A percentile compares a stretch with the other conserved stretches of the same genome.
Conservation (phyloP, 805 yeast species). For the Priceomyces carsonii region DNA sequence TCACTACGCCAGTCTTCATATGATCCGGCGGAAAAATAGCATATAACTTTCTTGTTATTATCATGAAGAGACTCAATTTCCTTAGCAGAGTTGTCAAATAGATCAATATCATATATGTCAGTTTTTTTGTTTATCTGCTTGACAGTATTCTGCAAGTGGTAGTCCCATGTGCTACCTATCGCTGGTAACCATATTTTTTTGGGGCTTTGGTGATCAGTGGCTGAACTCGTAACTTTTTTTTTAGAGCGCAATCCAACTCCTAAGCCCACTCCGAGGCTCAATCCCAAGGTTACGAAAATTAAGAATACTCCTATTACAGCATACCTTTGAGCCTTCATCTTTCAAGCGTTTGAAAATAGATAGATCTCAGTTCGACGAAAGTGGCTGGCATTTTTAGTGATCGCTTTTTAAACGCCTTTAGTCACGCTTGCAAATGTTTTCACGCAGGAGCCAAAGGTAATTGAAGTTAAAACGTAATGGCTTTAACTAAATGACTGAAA, state of each 20-base stretch:
- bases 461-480: too few relatives aligned
- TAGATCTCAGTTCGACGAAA: too few relatives aligned
- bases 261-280: conserved; percentile 4
- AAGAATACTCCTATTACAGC: too few relatives aligned
- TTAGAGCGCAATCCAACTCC: conserved; percentile 3
- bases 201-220: background rate
- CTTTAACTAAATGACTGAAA: too few relatives aligned
- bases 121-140: conserved; percentile 9
- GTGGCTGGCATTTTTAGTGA: too few relatives aligned
- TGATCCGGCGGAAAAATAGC: conserved; percentile 31
- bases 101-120: conserved; percentile 23
- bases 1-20: conserved; percentile 30
- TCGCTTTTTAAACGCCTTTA: too few relatives aligned
- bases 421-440: too few relatives aligned
- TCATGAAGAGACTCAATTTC: conserved; percentile 17
- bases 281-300: too few relatives aligned
- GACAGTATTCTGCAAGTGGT: conserved; percentile 14
- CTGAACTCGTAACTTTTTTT: background rate
- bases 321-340: too few relatives aligned
- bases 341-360: too few relatives aligned
- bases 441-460: too few relatives aligned
- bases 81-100: conserved; percentile 15
- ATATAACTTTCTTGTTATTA: conserved; percentile 21
- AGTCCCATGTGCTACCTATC: conserved; percentile 20
- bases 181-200: conserved; percentile 11